Evolutionary conservation across 306 rosid genomes (phyloP), one percentile per base, ranked within the genome.

Genomic region (Ceratonia siliqua): DNA sequence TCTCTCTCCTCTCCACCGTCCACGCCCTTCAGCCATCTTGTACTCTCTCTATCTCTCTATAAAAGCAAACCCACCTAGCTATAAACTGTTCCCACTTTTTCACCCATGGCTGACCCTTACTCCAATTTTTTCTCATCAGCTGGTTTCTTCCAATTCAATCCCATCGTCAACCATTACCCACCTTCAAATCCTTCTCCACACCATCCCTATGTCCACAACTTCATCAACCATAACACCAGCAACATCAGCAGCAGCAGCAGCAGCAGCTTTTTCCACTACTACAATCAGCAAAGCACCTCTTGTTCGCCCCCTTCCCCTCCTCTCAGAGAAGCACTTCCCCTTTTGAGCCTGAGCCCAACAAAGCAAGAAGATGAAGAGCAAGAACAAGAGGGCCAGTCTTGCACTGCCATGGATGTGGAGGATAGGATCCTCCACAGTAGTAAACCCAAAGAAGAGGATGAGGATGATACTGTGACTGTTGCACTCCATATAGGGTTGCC

Each of bases 401-500:
- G 78, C 32, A 35, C 75, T n/a, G 59, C 82, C 59, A 82, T 79
- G 86, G 87, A 79, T 55, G 56, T 74, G 33, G 78, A 84, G 49
- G 43, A 74, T 5, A 57, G 30, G 39, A 54, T n/a, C 58, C 38
- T 25, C 41, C 72, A 12, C n/a, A 32, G 18, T 24, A 32, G 18
- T 24, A 62, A 70, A 5, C 15, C 52, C 4, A 64, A 15, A 15
- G 70, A 69, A n/a, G 56, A 74, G n/a, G 82, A 30, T 0, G 79
- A 48, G 6, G 73, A 52, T 0, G 50, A 28, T 14, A 45, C 6
- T 1, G 91, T 89, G 22, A 89, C 91, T 39, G 89, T 89, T 72
- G 94, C 94, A 57, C 91, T 89, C 0, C 94, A 87, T 61, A 89
- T 89, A 82, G 94, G 94, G 39, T 72, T 89, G 49, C 94, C 94